phyloP scores from a whole-genome alignment of 176 grass and related monocot genomes.

The Tillandsia fasciculata region DNA sequence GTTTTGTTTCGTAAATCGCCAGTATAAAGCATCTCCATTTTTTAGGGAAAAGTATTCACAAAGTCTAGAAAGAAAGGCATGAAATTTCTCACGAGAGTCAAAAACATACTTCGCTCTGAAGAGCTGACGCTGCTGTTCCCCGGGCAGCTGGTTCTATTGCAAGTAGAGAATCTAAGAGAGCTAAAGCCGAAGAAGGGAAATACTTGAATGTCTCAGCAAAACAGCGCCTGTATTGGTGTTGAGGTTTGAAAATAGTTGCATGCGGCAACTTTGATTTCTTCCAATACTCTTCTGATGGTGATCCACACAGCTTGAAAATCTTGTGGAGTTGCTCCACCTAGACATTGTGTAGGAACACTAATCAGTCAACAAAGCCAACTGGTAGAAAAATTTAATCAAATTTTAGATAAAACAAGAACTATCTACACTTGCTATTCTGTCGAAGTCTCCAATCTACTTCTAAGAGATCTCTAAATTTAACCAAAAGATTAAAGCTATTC shows the following conservation, averaged over 20 bases:
- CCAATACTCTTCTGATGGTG: constrained; percentile 75
- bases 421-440: no score
- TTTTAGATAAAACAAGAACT: neutral
- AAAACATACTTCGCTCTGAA: constrained; percentile 34
- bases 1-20: no score
- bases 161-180: constrained; percentile 48
- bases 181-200: constrained; percentile 39
- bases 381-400: neutral
- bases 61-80: no score
- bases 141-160: constrained; percentile 52
- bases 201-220: constrained; percentile 60
- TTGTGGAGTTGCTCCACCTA: constrained; percentile 86
- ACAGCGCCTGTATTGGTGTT: constrained; percentile 44
- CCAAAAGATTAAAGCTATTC: neutral
- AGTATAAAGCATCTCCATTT: no score
- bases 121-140: constrained; percentile 40
- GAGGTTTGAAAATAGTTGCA: constrained; percentile 70
- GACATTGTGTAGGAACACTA: neutral
- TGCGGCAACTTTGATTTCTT: constrained; percentile 49
- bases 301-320: constrained; percentile 86
- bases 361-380: neutral
- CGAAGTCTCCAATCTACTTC: no score
- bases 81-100: neutral
- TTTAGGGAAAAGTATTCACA: no score
- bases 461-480: neutral